Evolutionary conservation across 83 land plant genomes (phyloP).

Genomic region (Picea abies): DNA sequence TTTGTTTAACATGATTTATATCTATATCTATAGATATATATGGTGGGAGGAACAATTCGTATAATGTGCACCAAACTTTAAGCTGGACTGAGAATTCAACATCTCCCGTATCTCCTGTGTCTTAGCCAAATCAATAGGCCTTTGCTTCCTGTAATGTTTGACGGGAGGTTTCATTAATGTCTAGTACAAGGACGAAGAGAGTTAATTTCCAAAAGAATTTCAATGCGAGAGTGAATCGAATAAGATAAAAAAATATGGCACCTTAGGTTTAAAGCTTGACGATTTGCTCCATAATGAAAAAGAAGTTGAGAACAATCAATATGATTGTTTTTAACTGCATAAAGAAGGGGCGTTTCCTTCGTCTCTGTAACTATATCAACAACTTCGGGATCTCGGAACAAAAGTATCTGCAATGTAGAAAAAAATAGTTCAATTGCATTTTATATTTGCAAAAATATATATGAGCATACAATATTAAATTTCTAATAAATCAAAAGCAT

Average conservation of each 20-base stretch:
- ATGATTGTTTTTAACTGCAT: conserved; percentile 50
- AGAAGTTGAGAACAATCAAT: conserved; percentile 41
- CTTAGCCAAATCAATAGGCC: conserved; percentile 58
- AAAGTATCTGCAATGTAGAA: conserved; percentile 24
- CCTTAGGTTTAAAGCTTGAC: conserved; percentile 42
- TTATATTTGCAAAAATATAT: no score
- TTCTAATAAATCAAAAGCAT: no score
- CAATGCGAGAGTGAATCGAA: neutral
- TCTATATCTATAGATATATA: neutral
- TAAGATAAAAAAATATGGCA: neutral
- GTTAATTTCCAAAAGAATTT: no score
- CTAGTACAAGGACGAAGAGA: no score
- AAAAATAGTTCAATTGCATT: no score
- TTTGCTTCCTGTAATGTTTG: conserved; percentile 37
- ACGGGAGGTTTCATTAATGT: neutral
- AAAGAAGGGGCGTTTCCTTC: conserved; percentile 51
- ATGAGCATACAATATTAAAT: no score
- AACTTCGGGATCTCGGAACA: conserved; percentile 29
- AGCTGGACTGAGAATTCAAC: conserved; percentile 18
- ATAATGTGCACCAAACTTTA: conserved; percentile 1
- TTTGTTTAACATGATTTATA: neutral
- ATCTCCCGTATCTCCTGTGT: conserved; percentile 56
- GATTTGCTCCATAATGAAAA: conserved; percentile 45
- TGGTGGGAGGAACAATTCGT: neutral
- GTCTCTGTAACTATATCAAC: conserved; percentile 36